A percentile compares a stretch with the other conserved stretches of the same genome.
phyloP scores from a whole-genome alignment of 2,329 filamentous ascomycete genomes.

The Gnomoniopsis smithogilvyi region DNA sequence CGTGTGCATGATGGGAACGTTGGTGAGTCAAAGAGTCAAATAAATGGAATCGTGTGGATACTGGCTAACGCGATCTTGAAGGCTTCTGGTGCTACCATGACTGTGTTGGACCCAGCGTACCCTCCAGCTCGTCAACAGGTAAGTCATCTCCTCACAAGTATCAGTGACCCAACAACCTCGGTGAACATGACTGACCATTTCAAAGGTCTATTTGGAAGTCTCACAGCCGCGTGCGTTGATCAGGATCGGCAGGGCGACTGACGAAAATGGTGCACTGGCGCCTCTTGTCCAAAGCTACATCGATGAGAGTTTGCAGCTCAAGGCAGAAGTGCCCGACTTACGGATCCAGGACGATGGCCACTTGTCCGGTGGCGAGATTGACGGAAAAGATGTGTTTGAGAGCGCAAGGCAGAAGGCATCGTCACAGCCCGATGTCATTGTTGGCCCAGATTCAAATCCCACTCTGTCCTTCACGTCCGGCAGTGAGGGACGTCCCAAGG shows the following conservation, averaged over 20 bases:
- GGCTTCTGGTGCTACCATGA: conserved; percentile 57
- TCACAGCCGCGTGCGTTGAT: conserved; percentile 68
- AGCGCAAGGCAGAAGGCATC: conserved; percentile 46
- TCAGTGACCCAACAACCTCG: too few species aligned
- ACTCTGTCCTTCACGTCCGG: conserved; percentile 75
- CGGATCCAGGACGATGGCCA: conserved; percentile 67
- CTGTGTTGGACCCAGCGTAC: conserved; percentile 76
- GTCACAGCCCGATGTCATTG: conserved; percentile 65
- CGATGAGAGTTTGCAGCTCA: conserved; percentile 66
- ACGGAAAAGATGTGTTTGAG: conserved; percentile 58
- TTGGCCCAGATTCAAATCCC: conserved; percentile 81
- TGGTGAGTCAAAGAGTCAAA: conserved; percentile 1
- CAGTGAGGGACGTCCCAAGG: conserved; percentile 38
- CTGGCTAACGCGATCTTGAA: conserved; percentile 29
- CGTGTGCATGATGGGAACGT: conserved; percentile 72
- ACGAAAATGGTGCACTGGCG: conserved; percentile 59
- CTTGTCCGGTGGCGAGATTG: conserved; percentile 64
- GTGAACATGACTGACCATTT: background rate
- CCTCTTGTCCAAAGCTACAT: conserved; percentile 61
- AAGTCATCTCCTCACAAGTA: background rate
- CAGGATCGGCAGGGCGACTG: conserved; percentile 66
- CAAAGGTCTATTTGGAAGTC: conserved; percentile 64
- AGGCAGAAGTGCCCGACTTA: conserved; percentile 71
- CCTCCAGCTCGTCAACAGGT: conserved; percentile 72
- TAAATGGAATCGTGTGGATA: background rate